Percentiles rank a stretch among this genome's conserved stretches.
These are phyloP conservation scores for Pezicula radicicola DNA, from an alignment of 2,329 filamentous ascomycete genomes.

Conservation along the genomic window DNA sequence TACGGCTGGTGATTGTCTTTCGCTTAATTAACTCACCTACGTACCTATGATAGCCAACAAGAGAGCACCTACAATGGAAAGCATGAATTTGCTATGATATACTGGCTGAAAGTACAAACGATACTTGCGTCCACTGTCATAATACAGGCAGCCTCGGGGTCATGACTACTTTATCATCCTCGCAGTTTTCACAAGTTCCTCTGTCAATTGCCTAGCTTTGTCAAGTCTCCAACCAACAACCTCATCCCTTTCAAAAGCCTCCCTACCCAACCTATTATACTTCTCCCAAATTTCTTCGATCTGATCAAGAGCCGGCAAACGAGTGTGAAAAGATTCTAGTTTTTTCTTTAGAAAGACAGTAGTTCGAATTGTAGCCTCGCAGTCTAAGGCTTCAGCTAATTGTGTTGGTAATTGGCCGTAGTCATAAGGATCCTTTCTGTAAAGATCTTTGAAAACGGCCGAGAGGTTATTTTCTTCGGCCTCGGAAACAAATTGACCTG, in stretches of 20 bases:
- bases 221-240: background rate
- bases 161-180: background rate
- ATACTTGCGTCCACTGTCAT: too few species aligned
- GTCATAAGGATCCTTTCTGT: background rate
- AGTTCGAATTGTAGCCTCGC: background rate
- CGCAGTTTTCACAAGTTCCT: background rate
- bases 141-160: too few species aligned
- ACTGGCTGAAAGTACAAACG: too few species aligned
- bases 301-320: background rate
- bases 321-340: background rate
- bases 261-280: background rate
- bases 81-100: too few species aligned
- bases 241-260: background rate
- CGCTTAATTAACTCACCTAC: too few species aligned
- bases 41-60: too few species aligned
- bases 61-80: too few species aligned
- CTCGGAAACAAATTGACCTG: background rate
- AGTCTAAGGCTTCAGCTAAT: background rate
- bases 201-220: background rate
- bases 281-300: background rate
- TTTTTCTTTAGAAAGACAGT: background rate
- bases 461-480: background rate
- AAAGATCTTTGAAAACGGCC: background rate
- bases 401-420: background rate
- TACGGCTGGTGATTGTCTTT: too few species aligned